phyloP scores from a whole-genome alignment of 768 basidiomycete species.

The Lactarius vividus region DNA sequence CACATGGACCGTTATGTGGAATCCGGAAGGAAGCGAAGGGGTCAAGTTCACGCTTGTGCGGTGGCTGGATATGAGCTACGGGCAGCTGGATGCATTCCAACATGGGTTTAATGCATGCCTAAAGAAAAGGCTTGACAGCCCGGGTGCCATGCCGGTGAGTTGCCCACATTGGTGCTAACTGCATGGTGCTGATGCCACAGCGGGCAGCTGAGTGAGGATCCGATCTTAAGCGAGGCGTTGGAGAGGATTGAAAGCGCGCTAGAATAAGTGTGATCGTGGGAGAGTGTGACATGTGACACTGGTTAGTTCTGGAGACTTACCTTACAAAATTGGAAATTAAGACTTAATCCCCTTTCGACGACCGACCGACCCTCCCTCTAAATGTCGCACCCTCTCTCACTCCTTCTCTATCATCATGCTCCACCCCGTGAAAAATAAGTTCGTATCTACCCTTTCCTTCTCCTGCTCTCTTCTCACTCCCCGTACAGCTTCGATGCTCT shows the following conservation, averaged over 20 bases:
- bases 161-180: neutral
- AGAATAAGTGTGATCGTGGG: conserved; percentile 3
- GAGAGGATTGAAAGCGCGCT: neutral
- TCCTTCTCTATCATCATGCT: conserved; percentile 3
- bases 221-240: conserved; percentile 1
- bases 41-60: conserved; percentile 7
- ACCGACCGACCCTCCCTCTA: neutral
- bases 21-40: conserved; percentile 10
- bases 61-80: conserved; percentile 10
- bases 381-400: conserved; percentile 12
- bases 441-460: neutral
- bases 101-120: neutral
- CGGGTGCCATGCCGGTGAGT: conserved; percentile 13
- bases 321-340: conserved; percentile 11
- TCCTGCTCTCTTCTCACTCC: neutral
- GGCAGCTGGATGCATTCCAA: conserved; percentile 8
- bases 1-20: conserved; percentile 19
- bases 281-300: conserved; percentile 9
- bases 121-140: conserved; percentile 10
- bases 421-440: conserved; percentile 10
- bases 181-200: neutral
- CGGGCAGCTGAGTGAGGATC: conserved; percentile 13
- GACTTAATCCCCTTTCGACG: neutral
- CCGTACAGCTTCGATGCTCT: conserved; percentile 58
- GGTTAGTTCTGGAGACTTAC: neutral